Base-by-base conservation (phyloP, 345 rosid genomes). In the Syzygium oleosum region DNA sequence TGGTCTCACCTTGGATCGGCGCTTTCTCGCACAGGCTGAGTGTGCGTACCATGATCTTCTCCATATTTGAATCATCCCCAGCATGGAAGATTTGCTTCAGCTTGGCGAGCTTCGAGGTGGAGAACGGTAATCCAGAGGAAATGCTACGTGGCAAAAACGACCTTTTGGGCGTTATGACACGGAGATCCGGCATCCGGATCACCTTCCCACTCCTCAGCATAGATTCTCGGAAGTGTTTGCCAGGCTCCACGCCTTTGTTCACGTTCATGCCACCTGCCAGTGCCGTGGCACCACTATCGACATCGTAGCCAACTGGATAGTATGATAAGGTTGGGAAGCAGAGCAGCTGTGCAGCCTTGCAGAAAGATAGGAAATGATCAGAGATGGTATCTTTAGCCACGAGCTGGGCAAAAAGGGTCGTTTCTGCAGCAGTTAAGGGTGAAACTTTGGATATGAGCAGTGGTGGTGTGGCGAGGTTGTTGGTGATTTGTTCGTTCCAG, bases 111-210 rank as follows among this genome's bases (percentile, higher is more conserved):
- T 89, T 79, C 3, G 95, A 88, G 46, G 94, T 89, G 5, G 98
- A 93, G 84, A 96, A 94, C 1, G 98, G 98, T 85, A 96, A 78
- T 84, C 94, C 93, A 0, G 95, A 92, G 9, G 89, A 59, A 19
- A 97, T 94, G 1, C 90, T 80, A 6, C 96, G 96, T 89, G 99
- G 98, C 85, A 96, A 90, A 95, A 97, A 95, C 59, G 98, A 93
- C 94, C 99, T 95, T 91, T 88, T 80, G 22, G 98, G 99, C 98
- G 95, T 95, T 90, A 91, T 95, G 92, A 96, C 99, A 14, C 25
- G 87, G 55, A 96, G 94, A 90, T 97, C 99, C 5, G 99, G 98
- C 98, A 97, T 93, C 73, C 94, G 95, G 94, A 96, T 94, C 21
- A 88, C 63, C 0, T 90, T 92, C 84, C 99, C 99, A 85, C 90